A percentile compares a stretch with the other conserved stretches of the same genome.
Evolutionary conservation across 192 early-diverging fungal genomes (phyloP).

Genomic region (Rhizophagus sp.): DNA sequence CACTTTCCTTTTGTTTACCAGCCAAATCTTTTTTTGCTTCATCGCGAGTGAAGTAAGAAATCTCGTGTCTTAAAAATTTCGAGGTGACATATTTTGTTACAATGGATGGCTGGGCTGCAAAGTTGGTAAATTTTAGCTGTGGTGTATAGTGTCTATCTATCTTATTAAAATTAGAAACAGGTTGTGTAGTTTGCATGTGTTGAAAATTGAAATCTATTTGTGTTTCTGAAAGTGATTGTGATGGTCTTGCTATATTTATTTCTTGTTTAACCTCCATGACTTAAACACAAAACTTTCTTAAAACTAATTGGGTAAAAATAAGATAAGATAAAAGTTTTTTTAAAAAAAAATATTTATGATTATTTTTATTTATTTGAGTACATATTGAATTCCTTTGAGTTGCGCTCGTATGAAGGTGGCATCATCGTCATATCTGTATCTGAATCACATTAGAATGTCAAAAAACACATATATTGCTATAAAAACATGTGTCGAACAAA

Average conservation of each 20-base stretch:
- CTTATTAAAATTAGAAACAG: not conserved
- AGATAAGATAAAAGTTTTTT: not conserved
- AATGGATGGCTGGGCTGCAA: conserved; percentile 48
- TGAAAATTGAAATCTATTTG: not conserved
- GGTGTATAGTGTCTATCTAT: conserved; percentile 34
- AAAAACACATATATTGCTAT: not conserved
- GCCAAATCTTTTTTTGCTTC: conserved; percentile 31
- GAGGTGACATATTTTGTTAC: conserved; percentile 53
- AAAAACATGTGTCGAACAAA: not conserved
- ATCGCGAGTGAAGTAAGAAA: conserved; percentile 47
- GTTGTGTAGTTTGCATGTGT: not conserved
- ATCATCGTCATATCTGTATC: not conserved
- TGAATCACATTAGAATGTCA: not conserved
- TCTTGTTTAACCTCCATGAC: not conserved
- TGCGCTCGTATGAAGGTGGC: not conserved
- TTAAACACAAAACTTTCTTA: not conserved
- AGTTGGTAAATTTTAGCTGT: conserved; percentile 54
- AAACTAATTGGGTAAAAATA: not conserved
- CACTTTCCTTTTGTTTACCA: conserved; percentile 36
- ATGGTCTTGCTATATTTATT: not conserved
- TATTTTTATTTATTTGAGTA: not conserved
- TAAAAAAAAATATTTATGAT: not conserved
- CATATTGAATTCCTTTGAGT: not conserved
- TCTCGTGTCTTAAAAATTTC: conserved; percentile 43
- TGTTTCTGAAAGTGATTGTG: not conserved